Conservation (phyloP, 306 rosid genomes). For the Hippophae gyantsensis region DNA sequence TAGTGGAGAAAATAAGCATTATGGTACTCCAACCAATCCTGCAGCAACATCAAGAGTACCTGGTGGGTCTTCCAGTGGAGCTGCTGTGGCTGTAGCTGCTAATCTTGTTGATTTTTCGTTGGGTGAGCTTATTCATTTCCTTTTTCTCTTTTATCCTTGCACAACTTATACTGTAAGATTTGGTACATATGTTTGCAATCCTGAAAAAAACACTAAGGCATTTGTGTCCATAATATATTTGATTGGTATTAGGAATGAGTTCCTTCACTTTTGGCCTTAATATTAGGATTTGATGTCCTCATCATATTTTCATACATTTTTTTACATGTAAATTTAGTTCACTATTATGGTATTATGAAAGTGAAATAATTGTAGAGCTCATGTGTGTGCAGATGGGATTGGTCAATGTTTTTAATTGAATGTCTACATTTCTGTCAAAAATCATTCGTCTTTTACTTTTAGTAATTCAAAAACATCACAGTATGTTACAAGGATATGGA, state of each 20-base stretch:
- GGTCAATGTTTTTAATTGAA: no score
- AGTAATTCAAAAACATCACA: no score
- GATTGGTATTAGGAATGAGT: neutral
- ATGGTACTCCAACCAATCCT: slow-evolving; percentile 80
- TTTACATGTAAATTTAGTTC: neutral
- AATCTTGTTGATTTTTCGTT: slow-evolving; percentile 72
- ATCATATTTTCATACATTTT: neutral
- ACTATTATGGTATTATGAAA: no score
- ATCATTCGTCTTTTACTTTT: no score
- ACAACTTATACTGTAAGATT: neutral
- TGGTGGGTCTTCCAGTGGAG: slow-evolving; percentile 91
- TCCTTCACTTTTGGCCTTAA: neutral
- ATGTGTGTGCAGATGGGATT: no score
- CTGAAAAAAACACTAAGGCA: slow-evolving; percentile 2
- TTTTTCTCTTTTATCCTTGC: neutral
- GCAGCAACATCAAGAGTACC: slow-evolving; percentile 55
- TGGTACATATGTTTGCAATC: neutral
- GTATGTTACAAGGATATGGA: no score
- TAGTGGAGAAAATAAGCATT: slow-evolving; percentile 73
- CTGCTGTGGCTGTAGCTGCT: slow-evolving; percentile 93
- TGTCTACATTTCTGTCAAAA: no score
- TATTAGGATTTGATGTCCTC: neutral
- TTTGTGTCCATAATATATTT: neutral
- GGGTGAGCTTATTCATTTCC: slow-evolving; percentile 43
- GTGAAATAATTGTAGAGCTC: no score